A percentile compares a stretch with the other conserved stretches of the same genome.
phyloP scores from a whole-genome alignment of 2,329 filamentous ascomycete genomes.

The Alternaria consortialis region DNA sequence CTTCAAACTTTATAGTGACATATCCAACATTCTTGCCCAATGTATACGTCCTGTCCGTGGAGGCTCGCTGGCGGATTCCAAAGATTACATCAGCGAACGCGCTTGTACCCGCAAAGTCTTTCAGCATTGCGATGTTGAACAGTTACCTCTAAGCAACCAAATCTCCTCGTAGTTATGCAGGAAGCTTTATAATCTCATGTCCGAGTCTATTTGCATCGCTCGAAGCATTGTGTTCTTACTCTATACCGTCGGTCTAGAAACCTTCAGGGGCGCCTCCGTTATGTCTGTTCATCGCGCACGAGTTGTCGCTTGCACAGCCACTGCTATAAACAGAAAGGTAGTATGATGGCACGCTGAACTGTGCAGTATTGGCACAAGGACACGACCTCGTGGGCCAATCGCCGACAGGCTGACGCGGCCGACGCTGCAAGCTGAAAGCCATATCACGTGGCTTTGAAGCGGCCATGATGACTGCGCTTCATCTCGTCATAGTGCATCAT shows the following conservation, averaged over 20 bases:
- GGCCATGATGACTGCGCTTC: neutral
- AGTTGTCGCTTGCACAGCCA: neutral
- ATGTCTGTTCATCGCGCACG: conserved; percentile 1
- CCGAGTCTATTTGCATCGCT: neutral
- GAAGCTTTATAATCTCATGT: neutral
- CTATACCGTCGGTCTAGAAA: neutral
- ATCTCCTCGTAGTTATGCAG: neutral
- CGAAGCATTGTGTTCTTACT: neutral
- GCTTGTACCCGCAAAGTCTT: neutral
- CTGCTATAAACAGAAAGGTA: conserved; percentile 1
- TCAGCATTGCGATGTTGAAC: neutral
- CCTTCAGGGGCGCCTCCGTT: neutral
- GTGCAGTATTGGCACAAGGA: neutral
- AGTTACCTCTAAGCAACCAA: neutral
- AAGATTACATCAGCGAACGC: conserved; percentile 1
- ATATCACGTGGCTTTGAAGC: conserved; percentile 12
- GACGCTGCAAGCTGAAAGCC: conserved; percentile 11
- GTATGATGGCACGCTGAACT: neutral
- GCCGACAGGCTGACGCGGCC: conserved; percentile 11
- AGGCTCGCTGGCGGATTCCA: neutral
- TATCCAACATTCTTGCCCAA: neutral
- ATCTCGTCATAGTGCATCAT: conserved; percentile 1
- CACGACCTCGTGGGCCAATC: neutral
- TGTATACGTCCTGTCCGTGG: neutral
- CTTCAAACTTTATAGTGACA: neutral